Percentiles rank a stretch among this genome's conserved stretches.
These are phyloP conservation scores for Phaeosphaeria sp. DNA, from an alignment of 2,329 filamentous ascomycete species.

Conservation along the genomic window DNA sequence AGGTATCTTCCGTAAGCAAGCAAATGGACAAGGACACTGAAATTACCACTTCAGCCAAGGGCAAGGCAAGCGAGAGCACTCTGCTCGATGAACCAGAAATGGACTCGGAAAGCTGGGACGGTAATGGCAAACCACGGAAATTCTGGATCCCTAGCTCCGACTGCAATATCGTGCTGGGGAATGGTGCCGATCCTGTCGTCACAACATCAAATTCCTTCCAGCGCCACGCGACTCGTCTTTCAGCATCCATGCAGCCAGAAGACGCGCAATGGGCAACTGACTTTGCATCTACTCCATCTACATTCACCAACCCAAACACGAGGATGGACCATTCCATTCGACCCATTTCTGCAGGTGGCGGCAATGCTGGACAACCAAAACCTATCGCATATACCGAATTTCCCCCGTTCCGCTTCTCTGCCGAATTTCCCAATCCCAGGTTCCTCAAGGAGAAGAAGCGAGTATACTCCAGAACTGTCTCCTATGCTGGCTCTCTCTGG, in stretches of 20 bases:
- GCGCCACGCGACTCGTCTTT: constrained; percentile 55
- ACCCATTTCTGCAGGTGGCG: constrained; percentile 44
- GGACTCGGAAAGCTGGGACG: constrained; percentile 60
- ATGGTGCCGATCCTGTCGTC: constrained; percentile 59
- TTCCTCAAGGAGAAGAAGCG: constrained; percentile 65
- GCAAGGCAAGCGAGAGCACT: constrained; percentile 51
- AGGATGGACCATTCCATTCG: constrained; percentile 34
- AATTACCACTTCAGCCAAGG: constrained; percentile 45
- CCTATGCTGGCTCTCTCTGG: constrained; percentile 65
- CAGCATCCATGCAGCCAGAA: constrained; percentile 59
- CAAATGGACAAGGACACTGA: constrained; percentile 24
- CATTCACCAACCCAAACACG: constrained; percentile 43
- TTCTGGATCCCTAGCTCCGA: constrained; percentile 65
- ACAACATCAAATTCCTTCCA: constrained; percentile 55
- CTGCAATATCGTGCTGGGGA: constrained; percentile 63
- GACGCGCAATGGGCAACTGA: constrained; percentile 64
- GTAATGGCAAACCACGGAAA: constrained; percentile 60
- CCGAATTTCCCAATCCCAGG: constrained; percentile 63
- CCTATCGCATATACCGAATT: constrained; percentile 60
- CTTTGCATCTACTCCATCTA: constrained; percentile 57
- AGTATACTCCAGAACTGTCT: constrained; percentile 65
- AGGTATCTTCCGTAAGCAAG: constrained; percentile 6
- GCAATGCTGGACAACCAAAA: constrained; percentile 44
- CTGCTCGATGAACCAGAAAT: constrained; percentile 40
- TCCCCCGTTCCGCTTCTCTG: constrained; percentile 65